Base-by-base conservation (phyloP, 257 asterid species). In the Cynanchum wilfordii region DNA sequence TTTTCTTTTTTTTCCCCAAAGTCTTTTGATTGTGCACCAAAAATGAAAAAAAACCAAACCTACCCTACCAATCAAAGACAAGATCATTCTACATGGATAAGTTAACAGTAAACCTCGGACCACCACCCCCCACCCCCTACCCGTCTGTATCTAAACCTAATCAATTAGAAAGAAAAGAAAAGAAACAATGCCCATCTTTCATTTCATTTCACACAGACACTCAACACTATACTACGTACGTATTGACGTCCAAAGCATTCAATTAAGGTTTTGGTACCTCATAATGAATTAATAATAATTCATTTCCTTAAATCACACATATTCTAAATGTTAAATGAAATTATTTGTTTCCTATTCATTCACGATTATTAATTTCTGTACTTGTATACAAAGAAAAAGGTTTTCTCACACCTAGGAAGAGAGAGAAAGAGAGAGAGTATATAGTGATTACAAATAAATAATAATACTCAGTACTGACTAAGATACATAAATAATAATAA, bases 61-160 rank as follows among this genome's bases (percentile, higher is more conserved):
- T 76, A 30, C 79, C 75, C 79, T 76, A 76, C 66, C 75, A 64
- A 76, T 76, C 69, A 74, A 42, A 56, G 68, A 59, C 78, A 54
- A 10, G 59, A 68, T 54, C 73, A 66, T 66, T 73, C 67, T 64
- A 51, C 72, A 25, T 2, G 40, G 68, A 74, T 74, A 38, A 52
- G 62, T 50, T 51, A 40, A 15, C 66, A 38, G 25, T 36, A 16
- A 42, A 64, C 71, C 42, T 63, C 30, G 71, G 71, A 74, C 36
- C 66, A 29, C 66, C 73, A 8, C 10, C 27, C 16, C 45, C 54
- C 6, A 44, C 24, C 19, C 38, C 47, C 47, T 42, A 8, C 11
- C 47, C 47, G 2, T 42, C 7, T 42, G 10, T 40, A 40, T 40
- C 45, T 40, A 5, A 42, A 42, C 45, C 45, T 42, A 42, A 42